phyloP scores from a whole-genome alignment of 73 alveolate genomes.

The Diophrys sp. region DNA sequence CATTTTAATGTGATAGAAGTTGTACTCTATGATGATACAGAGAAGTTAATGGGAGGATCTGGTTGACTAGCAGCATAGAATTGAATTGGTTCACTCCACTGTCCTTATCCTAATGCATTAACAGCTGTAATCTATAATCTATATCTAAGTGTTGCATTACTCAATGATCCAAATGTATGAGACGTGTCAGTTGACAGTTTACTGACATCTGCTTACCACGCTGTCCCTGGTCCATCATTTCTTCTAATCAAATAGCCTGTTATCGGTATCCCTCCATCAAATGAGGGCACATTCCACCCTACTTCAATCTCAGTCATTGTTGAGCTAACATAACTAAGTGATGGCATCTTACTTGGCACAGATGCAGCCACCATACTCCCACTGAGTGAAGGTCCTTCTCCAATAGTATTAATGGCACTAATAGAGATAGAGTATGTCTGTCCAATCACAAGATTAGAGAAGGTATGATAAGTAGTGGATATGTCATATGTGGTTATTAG shows the following conservation, averaged over 20 bases:
- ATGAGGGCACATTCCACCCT: constrained; percentile 55
- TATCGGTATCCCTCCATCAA: constrained; percentile 69
- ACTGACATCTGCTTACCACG: constrained; percentile 22
- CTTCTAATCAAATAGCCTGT: constrained; percentile 54
- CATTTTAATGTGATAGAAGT: constrained; percentile 50
- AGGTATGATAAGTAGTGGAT: constrained; percentile 33
- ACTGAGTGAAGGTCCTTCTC: constrained; percentile 55
- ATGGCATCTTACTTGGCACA: constrained; percentile 41
- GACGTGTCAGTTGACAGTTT: constrained; percentile 2
- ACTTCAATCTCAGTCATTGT: constrained; percentile 35
- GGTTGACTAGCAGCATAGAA: constrained; percentile 66
- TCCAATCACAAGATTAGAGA: constrained; percentile 47
- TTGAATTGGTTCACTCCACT: constrained; percentile 61
- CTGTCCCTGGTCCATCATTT: constrained; percentile 62
- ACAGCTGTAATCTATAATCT: constrained; percentile 63
- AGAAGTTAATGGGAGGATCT: constrained; percentile 47
- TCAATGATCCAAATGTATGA: constrained; percentile 30
- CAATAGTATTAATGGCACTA: constrained; percentile 59
- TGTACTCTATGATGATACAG: constrained; percentile 33
- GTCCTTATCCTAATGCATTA: constrained; percentile 69
- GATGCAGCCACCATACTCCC: constrained; percentile 45
- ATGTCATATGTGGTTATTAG: constrained; percentile 37
- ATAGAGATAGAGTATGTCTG: constrained; percentile 48
- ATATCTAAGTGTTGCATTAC: constrained; percentile 17
- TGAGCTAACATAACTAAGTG: constrained; percentile 20